Conservation (phyloP, 768 basidiomycete genomes). For the Pisolithus tinctorius region DNA sequence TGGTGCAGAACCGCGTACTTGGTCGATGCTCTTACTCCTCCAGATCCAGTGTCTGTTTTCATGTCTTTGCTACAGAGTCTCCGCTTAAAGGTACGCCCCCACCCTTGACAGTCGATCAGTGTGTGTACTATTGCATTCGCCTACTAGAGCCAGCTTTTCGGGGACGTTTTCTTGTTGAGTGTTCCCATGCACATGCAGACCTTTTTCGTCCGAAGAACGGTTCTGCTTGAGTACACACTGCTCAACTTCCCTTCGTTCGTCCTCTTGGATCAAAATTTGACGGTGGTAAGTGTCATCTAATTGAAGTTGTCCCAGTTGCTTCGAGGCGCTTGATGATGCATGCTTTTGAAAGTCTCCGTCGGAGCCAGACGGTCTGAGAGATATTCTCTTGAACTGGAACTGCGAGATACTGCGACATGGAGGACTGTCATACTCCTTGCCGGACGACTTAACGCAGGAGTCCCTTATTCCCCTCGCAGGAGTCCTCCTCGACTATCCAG, state of each 20-base stretch:
- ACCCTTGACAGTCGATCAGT: background rate
- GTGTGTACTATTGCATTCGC: background rate
- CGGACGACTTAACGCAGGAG: constrained; percentile 18
- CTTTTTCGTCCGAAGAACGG: constrained; percentile 43
- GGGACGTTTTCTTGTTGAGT: constrained; percentile 36
- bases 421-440: constrained; percentile 23
- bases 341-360: constrained; percentile 9
- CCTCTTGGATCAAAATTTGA: constrained; percentile 8
- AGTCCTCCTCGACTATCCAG: constrained; percentile 54
- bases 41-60: constrained; percentile 28
- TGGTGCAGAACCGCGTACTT: constrained; percentile 41
- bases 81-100: constrained; percentile 30
- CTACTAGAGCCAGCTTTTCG: constrained; percentile 27
- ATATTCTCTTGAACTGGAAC: constrained; percentile 9
- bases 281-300: constrained; percentile 13
- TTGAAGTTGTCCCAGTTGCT: background rate
- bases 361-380: constrained; percentile 8
- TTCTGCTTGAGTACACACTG: constrained; percentile 11
- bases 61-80: constrained; percentile 32
- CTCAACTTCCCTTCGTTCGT: constrained; percentile 13
- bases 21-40: constrained; percentile 39
- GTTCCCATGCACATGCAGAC: constrained; percentile 44
- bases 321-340: background rate
- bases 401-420: constrained; percentile 5
- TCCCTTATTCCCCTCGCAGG: constrained; percentile 48